Base-by-base conservation (phyloP, 2,329 filamentous ascomycete genomes). In the Bipolaris oryzae region DNA sequence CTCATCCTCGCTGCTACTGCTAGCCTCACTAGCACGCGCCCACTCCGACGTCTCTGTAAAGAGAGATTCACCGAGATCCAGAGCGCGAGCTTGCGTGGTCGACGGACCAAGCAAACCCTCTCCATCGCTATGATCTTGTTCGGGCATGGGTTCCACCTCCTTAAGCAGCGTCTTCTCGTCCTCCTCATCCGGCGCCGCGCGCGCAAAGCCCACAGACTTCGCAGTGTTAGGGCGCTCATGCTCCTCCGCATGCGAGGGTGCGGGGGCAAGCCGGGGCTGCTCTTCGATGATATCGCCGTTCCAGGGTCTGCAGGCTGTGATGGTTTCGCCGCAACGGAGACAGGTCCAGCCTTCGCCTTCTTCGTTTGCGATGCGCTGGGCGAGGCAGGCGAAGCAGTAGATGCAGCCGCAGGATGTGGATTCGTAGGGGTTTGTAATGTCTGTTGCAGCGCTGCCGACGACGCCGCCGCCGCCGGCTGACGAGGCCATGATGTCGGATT, bases 361-460 rank as follows among this genome's bases (percentile, higher is more conserved):
- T 76, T 98, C 94, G 5, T 89, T 87, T 76, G 97, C 94, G 41
- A 99, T 83, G 57, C 91, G 87, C 55, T 92, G 91, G 3, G 93
- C 92, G n/a, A 98, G 78, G 71, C 95, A 99, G 16, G 96, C 91
- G 73, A 96, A 99, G 77, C 95, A 99, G 78, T 98, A 99, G 57
- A 97, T 83, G 75, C 93, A 96, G 0, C 90, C 90, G 69, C 95
- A 99, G 0, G 92, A 89, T 2, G 93, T 85, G 0, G 92, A 87
- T 77, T 96, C 92, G 74, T 99, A 99, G 0, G 95, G 93, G 73
- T 98, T 99, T 4, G 94, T 97, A 60, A 98, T 89, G 69, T 98
- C 95, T 0, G 93, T 97, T 63, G 92, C 89, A 6, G 91, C 90
- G 16, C 90, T 96, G 16, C 93, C 94, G 39, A 96, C 84, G 10